phyloP scores from a whole-genome alignment of 2,329 filamentous ascomycete genomes.

The Magnaporthiopsis rhizophila region DNA sequence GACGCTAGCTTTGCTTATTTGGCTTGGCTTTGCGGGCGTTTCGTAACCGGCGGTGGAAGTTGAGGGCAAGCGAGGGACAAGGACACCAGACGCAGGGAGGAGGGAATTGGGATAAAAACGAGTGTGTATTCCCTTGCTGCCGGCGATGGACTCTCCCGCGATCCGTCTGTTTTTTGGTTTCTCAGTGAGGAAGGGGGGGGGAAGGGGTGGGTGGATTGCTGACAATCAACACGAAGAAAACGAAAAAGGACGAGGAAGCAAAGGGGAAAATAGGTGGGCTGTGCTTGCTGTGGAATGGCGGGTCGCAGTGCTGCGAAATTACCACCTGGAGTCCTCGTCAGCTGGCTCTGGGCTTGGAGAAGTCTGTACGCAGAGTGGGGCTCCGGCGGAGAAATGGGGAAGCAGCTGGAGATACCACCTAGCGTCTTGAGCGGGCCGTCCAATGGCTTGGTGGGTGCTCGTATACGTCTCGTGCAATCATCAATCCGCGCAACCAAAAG shows the following conservation, averaged over 20 bases:
- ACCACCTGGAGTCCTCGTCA: neutral
- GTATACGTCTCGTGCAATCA: no score
- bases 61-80: neutral
- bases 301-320: neutral
- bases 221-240: neutral
- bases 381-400: neutral
- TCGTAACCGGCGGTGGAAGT: neutral
- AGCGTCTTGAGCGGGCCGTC: no score
- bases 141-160: neutral
- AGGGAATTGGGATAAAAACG: neutral
- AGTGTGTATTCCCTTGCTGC: neutral
- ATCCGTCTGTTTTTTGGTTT: neutral
- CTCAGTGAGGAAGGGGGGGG: neutral
- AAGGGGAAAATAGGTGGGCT: neutral
- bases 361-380: neutral
- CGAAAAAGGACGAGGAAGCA: neutral
- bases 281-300: neutral
- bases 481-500: no score
- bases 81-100: neutral
- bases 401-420: no score
- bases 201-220: neutral
- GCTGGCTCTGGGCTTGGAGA: neutral
- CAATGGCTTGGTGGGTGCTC: no score
- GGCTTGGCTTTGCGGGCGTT: neutral
- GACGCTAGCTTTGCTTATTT: neutral